phyloP scores from a whole-genome alignment of 1,139 yeast species.

The Eremothecium cymbalariae region DNA sequence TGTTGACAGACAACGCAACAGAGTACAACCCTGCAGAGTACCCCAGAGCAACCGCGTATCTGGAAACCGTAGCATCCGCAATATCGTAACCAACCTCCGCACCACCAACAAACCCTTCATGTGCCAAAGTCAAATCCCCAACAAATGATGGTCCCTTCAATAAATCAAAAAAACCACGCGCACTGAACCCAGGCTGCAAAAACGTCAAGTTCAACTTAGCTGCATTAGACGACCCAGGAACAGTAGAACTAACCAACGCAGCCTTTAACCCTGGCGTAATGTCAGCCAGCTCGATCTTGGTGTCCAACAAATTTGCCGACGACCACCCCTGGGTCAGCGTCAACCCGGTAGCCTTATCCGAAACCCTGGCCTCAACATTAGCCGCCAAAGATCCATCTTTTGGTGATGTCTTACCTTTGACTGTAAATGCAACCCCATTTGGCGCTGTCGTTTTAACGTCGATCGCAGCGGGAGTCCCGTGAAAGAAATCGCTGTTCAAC shows the following conservation, averaged over 20 bases:
- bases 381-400: slow-evolving; percentile 81
- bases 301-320: slow-evolving; percentile 83
- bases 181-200: slow-evolving; percentile 88
- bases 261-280: slow-evolving; percentile 94
- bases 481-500: slow-evolving; percentile 88
- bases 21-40: slow-evolving; percentile 75
- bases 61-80: slow-evolving; percentile 83
- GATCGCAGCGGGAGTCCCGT: slow-evolving; percentile 75
- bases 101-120: slow-evolving; percentile 95
- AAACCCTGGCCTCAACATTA: slow-evolving; percentile 83
- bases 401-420: slow-evolving; percentile 79
- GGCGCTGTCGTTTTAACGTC: slow-evolving; percentile 92
- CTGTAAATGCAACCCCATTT: slow-evolving; percentile 91
- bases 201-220: slow-evolving; percentile 89
- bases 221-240: slow-evolving; percentile 82
- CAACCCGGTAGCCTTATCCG: slow-evolving; percentile 89
- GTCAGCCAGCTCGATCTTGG: slow-evolving; percentile 89
- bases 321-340: slow-evolving; percentile 97
- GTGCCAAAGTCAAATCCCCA: slow-evolving; percentile 92
- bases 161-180: slow-evolving; percentile 91
- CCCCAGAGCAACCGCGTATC: slow-evolving; percentile 91
- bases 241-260: slow-evolving; percentile 79
- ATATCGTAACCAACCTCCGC: slow-evolving; percentile 97
- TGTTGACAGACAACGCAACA: slow-evolving; percentile 79
- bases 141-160: slow-evolving; percentile 92